These are phyloP conservation scores for Suhomyces atakaporum DNA, from an alignment of 1,139 yeast species.

Conservation along the genomic window DNA sequence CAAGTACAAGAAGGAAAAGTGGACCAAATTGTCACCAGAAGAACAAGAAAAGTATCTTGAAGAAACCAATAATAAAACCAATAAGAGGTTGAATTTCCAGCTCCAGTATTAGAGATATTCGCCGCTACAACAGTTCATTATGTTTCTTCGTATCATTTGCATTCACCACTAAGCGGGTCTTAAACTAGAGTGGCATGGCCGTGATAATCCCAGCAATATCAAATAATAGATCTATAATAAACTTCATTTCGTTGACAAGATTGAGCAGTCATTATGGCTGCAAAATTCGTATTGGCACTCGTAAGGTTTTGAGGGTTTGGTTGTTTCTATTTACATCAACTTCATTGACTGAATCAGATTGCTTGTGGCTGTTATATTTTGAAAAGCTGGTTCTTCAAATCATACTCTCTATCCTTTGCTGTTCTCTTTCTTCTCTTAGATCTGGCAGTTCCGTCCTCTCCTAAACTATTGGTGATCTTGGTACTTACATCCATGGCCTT, in stretches of 20 bases:
- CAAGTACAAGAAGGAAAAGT: slow-evolving; percentile 38
- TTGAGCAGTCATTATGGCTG: too few relatives aligned
- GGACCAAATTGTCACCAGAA: slow-evolving; percentile 50
- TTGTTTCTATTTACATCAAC: too few relatives aligned
- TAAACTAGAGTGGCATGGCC: too few relatives aligned
- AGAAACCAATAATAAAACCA: slow-evolving; percentile 51
- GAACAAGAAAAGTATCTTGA: slow-evolving; percentile 48
- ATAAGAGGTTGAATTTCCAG: slow-evolving; percentile 55
- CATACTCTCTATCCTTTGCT: slow-evolving; percentile 49
- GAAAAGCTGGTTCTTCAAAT: slow-evolving; percentile 42
- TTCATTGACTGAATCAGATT: too few relatives aligned
- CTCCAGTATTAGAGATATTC: slow-evolving; percentile 24
- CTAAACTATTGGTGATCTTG: slow-evolving; percentile 37
- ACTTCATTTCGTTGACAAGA: too few relatives aligned
- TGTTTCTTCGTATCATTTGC: neutral
- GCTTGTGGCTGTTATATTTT: slow-evolving; percentile 24
- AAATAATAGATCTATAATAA: too few relatives aligned
- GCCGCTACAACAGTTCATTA: too few relatives aligned
- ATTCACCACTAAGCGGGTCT: neutral
- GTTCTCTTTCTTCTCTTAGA: slow-evolving; percentile 43
- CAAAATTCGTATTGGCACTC: too few relatives aligned
- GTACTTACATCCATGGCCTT: slow-evolving; percentile 30
- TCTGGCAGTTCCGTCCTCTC: slow-evolving; percentile 42
- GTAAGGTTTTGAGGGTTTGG: neutral
- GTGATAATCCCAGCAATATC: too few relatives aligned